Conservation (phyloP, 2,329 filamentous ascomycete species). For the Aureobasidium mangrovei region DNA sequence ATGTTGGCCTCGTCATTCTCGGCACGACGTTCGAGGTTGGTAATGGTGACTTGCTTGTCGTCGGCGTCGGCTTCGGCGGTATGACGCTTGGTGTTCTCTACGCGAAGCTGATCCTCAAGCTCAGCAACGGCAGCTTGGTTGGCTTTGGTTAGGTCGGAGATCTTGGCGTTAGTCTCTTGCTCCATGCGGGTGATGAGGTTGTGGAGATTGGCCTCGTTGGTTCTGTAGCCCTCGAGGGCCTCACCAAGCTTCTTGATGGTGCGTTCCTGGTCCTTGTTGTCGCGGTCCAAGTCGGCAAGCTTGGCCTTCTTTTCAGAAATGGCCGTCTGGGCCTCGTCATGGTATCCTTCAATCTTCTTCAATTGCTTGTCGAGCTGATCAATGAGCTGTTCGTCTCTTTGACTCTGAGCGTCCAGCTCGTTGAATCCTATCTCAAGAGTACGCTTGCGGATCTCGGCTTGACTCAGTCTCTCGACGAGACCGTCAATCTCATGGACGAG, state of each 20-base stretch:
- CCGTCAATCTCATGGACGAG: slow-evolving; percentile 30
- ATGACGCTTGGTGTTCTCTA: slow-evolving; percentile 30
- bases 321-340: slow-evolving; percentile 22
- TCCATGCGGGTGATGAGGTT: slow-evolving; percentile 33
- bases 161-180: slow-evolving; percentile 28
- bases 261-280: slow-evolving; percentile 28
- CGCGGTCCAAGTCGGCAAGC: slow-evolving; percentile 19
- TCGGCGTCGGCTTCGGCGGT: slow-evolving; percentile 32
- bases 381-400: slow-evolving; percentile 31
- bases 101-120: slow-evolving; percentile 30
- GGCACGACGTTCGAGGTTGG: slow-evolving; percentile 32
- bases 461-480: slow-evolving; percentile 29
- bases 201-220: slow-evolving; percentile 31
- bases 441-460: slow-evolving; percentile 28
- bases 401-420: slow-evolving; percentile 30
- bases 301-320: slow-evolving; percentile 20
- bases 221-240: slow-evolving; percentile 32
- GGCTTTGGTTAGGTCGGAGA: slow-evolving; percentile 32
- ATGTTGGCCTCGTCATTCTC: slow-evolving; percentile 30
- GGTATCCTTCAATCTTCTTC: slow-evolving; percentile 25
- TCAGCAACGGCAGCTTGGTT: slow-evolving; percentile 29
- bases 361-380: slow-evolving; percentile 29
- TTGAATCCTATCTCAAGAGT: slow-evolving; percentile 30
- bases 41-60: slow-evolving; percentile 32
- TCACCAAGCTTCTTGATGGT: slow-evolving; percentile 30